These are phyloP conservation scores for Melanomma pulvis-pyrius DNA, from an alignment of 495 filamentous ascomycete genomes.

Conservation along the genomic window DNA sequence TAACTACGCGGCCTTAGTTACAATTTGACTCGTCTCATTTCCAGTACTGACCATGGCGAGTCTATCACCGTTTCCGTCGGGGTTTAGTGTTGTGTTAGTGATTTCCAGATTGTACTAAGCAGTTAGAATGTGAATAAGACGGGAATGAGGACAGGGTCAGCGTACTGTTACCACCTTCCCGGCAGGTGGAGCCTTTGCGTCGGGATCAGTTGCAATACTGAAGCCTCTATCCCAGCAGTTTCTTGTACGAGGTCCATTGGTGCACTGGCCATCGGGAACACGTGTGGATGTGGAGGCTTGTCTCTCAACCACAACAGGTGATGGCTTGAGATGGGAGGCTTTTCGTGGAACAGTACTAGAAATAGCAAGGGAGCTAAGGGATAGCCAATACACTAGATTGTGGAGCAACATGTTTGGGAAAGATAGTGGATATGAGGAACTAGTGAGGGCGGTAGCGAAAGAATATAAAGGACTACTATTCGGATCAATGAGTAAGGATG, in stretches of 20 bases:
- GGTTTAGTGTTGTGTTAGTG: slow-evolving; percentile 37
- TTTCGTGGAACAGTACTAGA: slow-evolving; percentile 19
- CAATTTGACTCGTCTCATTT: no score
- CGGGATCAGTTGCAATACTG: slow-evolving; percentile 41
- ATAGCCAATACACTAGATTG: slow-evolving; percentile 18
- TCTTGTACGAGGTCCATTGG: slow-evolving; percentile 35
- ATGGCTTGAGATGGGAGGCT: not conserved
- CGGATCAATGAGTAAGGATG: not conserved
- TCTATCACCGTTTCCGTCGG: slow-evolving; percentile 31
- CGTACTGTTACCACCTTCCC: slow-evolving; percentile 33
- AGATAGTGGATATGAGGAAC: not conserved
- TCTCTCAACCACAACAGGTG: slow-evolving; percentile 20
- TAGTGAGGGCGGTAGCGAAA: not conserved
- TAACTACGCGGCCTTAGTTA: slow-evolving; percentile 8
- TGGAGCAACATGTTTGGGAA: slow-evolving; percentile 20
- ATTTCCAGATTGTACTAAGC: slow-evolving; percentile 35
- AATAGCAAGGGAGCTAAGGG: slow-evolving; percentile 22
- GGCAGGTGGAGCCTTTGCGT: slow-evolving; percentile 38
- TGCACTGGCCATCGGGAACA: slow-evolving; percentile 30
- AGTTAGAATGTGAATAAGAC: not conserved
- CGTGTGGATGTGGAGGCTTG: slow-evolving; percentile 18
- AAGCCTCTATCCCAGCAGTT: slow-evolving; percentile 39
- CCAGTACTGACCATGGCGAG: slow-evolving; percentile 20
- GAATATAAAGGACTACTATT: not conserved
- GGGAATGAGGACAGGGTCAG: not conserved